Evolutionary conservation across 2,329 filamentous ascomycete species (phyloP).

Genomic region (Xylariaceae sp.): DNA sequence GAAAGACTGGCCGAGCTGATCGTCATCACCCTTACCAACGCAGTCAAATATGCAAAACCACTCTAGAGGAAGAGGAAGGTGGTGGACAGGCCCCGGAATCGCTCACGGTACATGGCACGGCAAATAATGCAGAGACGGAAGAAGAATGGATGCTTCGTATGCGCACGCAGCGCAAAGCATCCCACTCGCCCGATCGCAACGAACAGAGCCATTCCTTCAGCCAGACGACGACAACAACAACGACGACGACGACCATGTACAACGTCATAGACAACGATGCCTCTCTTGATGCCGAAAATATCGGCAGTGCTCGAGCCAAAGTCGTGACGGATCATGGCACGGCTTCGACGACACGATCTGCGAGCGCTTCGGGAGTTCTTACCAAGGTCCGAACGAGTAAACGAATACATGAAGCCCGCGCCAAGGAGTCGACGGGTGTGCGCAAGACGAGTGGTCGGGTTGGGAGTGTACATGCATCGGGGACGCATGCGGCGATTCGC

Average conservation of each 20-base stretch:
- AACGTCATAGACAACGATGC: slow-evolving; percentile 61
- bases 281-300: slow-evolving; percentile 67
- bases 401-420: slow-evolving; percentile 46
- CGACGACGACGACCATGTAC: slow-evolving; percentile 65
- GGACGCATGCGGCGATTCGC: slow-evolving; percentile 43
- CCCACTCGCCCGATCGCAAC: slow-evolving; percentile 54
- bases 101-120: slow-evolving; percentile 55
- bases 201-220: slow-evolving; percentile 67
- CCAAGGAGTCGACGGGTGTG: slow-evolving; percentile 49
- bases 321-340: slow-evolving; percentile 47
- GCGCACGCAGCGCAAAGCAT: slow-evolving; percentile 60
- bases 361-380: slow-evolving; percentile 50
- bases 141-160: slow-evolving; percentile 78
- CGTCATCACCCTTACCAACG: slow-evolving; percentile 69
- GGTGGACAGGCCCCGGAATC: slow-evolving; percentile 56
- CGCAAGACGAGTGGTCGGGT: slow-evolving; percentile 63
- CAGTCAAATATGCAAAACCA: slow-evolving; percentile 42
- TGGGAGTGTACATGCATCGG: slow-evolving; percentile 50
- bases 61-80: slow-evolving; percentile 46
- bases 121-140: slow-evolving; percentile 58
- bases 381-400: slow-evolving; percentile 62
- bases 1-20: slow-evolving; percentile 77
- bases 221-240: slow-evolving; percentile 66
- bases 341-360: slow-evolving; percentile 42
- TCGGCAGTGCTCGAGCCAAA: slow-evolving; percentile 56